Conservation (phyloP, 2,329 filamentous ascomycete species). For the Beauveria scarabaeidicola region DNA sequence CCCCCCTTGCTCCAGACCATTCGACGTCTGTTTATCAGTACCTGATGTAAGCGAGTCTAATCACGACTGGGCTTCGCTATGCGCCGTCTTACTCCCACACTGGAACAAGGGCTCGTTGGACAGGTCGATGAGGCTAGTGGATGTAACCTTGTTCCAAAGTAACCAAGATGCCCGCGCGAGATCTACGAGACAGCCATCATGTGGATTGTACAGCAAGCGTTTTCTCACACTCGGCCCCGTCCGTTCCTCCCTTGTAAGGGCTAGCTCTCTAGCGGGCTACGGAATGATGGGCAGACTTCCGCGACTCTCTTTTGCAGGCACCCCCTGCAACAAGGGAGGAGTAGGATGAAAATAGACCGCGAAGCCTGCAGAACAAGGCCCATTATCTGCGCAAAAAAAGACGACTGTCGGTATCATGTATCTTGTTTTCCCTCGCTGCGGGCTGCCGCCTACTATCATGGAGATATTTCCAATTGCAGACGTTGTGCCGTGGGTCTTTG, state of each 20-base stretch:
- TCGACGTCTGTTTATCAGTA: not conserved
- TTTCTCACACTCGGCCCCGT: too few relatives aligned
- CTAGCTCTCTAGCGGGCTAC: not conserved
- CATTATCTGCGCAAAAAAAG: not conserved
- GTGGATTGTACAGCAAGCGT: too few relatives aligned
- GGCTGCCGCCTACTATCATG: not conserved
- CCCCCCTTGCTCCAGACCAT: not conserved
- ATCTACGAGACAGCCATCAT: not conserved
- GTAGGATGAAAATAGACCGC: too few relatives aligned
- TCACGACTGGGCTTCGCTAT: not conserved
- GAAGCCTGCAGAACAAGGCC: not conserved
- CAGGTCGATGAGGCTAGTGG: not conserved
- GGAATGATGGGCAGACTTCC: not conserved
- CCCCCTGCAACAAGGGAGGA: not conserved
- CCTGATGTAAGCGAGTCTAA: not conserved
- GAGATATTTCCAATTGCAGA: conserved; percentile 2
- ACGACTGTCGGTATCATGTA: too few relatives aligned
- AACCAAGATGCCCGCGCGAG: not conserved
- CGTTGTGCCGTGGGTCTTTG: not conserved
- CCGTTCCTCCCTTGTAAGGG: not conserved
- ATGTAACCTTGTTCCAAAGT: not conserved
- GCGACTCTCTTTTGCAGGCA: not conserved
- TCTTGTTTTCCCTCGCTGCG: too few relatives aligned
- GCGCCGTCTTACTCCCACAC: not conserved
- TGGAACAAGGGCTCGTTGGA: not conserved